Percentiles rank a stretch among this genome's conserved stretches.
These are phyloP conservation scores for Cordyceps militaris DNA, from an alignment of 2,329 filamentous ascomycete genomes.

Conservation along the genomic window DNA sequence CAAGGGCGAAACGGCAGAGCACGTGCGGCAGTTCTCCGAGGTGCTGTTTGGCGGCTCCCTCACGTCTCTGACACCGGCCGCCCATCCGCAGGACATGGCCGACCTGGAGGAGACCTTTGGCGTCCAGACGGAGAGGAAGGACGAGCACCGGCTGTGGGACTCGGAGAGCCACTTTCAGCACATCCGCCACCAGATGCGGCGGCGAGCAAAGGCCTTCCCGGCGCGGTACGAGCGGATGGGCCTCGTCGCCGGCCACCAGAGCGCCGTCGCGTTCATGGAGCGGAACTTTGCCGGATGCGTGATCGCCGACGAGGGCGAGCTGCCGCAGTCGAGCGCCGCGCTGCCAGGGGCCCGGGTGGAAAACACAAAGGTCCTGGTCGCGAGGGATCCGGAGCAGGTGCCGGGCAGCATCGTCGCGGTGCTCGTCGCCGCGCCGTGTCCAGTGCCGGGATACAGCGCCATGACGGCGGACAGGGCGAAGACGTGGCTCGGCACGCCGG, in stretches of 20 bases:
- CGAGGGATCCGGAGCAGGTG: background rate
- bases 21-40: background rate
- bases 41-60: background rate
- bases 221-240: background rate
- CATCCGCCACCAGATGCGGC: background rate
- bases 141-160: background rate
- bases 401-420: slow-evolving; percentile 1
- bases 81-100: background rate
- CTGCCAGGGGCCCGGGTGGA: background rate
- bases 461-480: background rate
- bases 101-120: background rate
- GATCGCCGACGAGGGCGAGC: background rate
- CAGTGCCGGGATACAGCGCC: background rate
- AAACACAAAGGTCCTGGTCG: background rate
- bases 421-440: background rate
- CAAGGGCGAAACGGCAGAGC: background rate
- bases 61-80: background rate
- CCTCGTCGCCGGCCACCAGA: background rate
- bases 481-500: slow-evolving; percentile 4
- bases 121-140: background rate
- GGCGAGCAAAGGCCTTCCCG: background rate
- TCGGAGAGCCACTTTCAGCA: background rate
- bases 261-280: background rate
- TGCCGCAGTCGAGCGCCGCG: background rate
- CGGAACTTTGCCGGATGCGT: background rate